These are phyloP conservation scores for Zygosaccharomyces rouxii DNA, from an alignment of 805 yeast species.

Conservation along the genomic window DNA sequence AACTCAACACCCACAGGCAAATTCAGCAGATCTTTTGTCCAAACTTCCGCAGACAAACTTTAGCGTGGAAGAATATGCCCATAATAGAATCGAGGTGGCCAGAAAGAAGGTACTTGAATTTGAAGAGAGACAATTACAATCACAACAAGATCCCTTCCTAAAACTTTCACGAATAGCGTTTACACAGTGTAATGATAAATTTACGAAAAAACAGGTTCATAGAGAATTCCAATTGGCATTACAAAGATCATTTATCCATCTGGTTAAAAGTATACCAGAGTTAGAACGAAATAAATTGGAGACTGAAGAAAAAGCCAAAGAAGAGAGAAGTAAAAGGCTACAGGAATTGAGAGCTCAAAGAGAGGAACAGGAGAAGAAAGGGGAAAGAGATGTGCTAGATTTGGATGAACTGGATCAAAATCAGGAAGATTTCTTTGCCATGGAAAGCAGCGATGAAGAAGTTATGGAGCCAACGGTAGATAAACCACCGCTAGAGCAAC, in stretches of 20 bases:
- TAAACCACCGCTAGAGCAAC: neutral
- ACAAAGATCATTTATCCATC: conserved; percentile 17
- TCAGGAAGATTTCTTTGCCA: conserved; percentile 34
- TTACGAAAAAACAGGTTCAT: conserved; percentile 9
- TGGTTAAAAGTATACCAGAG: conserved; percentile 16
- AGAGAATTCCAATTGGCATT: conserved; percentile 11
- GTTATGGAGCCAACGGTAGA: conserved; percentile 11
- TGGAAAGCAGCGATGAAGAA: conserved; percentile 33
- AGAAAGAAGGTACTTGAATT: conserved; percentile 31
- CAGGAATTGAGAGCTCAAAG: conserved; percentile 33
- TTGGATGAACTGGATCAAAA: conserved; percentile 25
- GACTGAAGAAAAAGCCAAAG: conserved; percentile 32
- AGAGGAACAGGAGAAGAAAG: conserved; percentile 31
- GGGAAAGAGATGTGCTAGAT: conserved; percentile 24
- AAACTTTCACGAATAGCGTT: conserved; percentile 18
- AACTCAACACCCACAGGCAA: neutral
- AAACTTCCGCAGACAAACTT: conserved; percentile 32
- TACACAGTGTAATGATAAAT: conserved; percentile 9
- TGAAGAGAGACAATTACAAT: conserved; percentile 21
- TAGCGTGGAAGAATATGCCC: conserved; percentile 57
- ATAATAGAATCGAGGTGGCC: conserved; percentile 40
- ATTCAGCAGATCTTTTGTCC: conserved; percentile 9
- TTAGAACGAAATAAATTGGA: conserved; percentile 19
- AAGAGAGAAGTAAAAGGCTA: conserved; percentile 32
- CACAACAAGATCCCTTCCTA: conserved; percentile 29